A percentile compares a stretch with the other conserved stretches of the same genome.
Evolutionary conservation across 352 stramenopile genomes (phyloP).

Genomic region (Pythium myriotylum): DNA sequence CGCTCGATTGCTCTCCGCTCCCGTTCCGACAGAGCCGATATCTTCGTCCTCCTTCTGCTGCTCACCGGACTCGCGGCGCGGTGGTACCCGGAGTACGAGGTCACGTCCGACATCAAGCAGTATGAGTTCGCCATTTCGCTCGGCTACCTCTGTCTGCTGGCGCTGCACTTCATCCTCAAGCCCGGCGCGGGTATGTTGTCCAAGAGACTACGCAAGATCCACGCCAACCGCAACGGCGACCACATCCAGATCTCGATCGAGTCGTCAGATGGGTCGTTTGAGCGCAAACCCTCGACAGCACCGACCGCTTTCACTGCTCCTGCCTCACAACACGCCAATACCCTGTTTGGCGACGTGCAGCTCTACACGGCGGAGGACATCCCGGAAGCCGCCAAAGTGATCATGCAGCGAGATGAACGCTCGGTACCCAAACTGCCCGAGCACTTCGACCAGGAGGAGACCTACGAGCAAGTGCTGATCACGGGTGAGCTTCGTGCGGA

Average conservation of each 20-base stretch:
- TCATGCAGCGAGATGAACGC: too few species aligned
- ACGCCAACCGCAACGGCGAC: constrained; percentile 80
- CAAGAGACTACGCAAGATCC: constrained; percentile 90
- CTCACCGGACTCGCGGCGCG: constrained; percentile 52
- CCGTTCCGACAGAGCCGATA: constrained; percentile 78
- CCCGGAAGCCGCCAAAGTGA: too few species aligned
- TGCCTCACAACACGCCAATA: too few species aligned
- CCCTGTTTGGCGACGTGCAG: too few species aligned
- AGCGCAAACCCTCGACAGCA: constrained; percentile 83
- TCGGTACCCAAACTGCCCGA: too few species aligned
- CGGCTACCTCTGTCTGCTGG: constrained; percentile 67
- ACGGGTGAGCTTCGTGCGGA: too few species aligned
- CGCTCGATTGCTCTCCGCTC: constrained; percentile 75
- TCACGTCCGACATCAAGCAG: constrained; percentile 39
- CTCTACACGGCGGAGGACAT: too few species aligned
- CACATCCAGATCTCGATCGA: constrained; percentile 87
- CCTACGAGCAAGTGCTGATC: too few species aligned
- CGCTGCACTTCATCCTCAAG: constrained; percentile 83
- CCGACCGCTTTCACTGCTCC: too few species aligned
- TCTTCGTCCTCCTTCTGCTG: constrained; percentile 71
- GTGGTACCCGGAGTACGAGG: too few species aligned
- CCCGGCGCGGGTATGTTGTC: constrained; percentile 81
- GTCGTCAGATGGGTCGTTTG: constrained; percentile 72
- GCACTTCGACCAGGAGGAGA: too few species aligned
- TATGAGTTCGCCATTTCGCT: constrained; percentile 77